A percentile compares a stretch with the other conserved stretches of the same genome.
Evolutionary conservation across 108 stramenopile species (phyloP).

Genomic region (Bacterosira constricta): DNA sequence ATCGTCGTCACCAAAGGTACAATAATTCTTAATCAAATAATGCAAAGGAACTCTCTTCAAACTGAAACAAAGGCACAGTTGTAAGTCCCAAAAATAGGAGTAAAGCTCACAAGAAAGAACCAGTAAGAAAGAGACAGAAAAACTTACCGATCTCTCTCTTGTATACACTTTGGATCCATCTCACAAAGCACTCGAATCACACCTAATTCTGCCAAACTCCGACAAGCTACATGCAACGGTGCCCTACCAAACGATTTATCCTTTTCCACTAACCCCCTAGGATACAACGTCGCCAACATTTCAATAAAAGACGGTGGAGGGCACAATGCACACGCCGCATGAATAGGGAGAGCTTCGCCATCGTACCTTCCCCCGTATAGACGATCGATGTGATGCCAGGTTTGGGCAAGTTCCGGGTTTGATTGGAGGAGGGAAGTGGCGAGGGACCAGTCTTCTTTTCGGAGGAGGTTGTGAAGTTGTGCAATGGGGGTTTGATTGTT

Average conservation of each 20-base stretch:
- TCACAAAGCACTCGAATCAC: constrained; percentile 36
- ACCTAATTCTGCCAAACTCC: constrained; percentile 36
- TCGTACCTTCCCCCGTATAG: constrained; percentile 37
- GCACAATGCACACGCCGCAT: constrained; percentile 32
- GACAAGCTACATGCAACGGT: constrained; percentile 42
- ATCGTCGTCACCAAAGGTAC: constrained; percentile 21
- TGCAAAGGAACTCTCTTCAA: constrained; percentile 34
- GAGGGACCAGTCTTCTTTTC: constrained; percentile 47
- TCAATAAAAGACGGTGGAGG: constrained; percentile 37
- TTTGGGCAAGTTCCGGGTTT: constrained; percentile 27
- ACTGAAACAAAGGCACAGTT: background rate
- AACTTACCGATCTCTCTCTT: constrained; percentile 28
- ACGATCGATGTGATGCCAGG: constrained; percentile 32
- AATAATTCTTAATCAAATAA: constrained; percentile 46
- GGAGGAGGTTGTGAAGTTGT: constrained; percentile 27
- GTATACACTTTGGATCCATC: constrained; percentile 37
- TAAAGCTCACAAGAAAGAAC: background rate
- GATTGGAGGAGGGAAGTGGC: constrained; percentile 25
- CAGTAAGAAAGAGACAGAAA: background rate
- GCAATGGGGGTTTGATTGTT: background rate
- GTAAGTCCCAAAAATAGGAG: background rate
- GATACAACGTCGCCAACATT: constrained; percentile 13
- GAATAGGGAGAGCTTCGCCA: constrained; percentile 34
- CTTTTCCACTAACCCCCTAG: constrained; percentile 30
- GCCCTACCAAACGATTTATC: constrained; percentile 42